phyloP scores from a whole-genome alignment of 352 stramenopile species.

The Phytophthora pisi region DNA sequence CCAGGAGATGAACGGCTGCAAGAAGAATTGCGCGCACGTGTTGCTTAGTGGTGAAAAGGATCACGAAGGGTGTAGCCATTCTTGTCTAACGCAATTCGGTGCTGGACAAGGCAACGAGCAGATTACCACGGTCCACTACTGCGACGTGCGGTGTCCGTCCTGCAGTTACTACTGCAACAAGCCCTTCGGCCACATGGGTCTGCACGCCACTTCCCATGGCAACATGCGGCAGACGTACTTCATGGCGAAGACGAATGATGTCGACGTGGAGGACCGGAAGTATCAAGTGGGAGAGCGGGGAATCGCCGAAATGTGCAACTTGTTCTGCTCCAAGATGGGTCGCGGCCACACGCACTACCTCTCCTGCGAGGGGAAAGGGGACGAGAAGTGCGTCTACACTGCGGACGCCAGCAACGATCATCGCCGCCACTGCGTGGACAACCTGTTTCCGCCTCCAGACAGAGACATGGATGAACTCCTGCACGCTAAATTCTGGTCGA shows the following conservation, averaged over 20 bases:
- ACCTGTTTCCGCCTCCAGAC: conserved; percentile 30
- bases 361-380: conserved; percentile 20
- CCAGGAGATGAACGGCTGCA: conserved; percentile 73
- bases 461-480: conserved; percentile 49
- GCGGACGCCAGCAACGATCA: conserved; percentile 19
- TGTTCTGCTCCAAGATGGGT: conserved; percentile 50
- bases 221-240: conserved; percentile 82
- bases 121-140: conserved; percentile 57
- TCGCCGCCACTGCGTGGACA: conserved; percentile 40
- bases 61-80: conserved; percentile 41
- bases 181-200: conserved; percentile 46
- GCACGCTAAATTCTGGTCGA: conserved; percentile 45
- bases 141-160: conserved; percentile 51
- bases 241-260: conserved; percentile 47
- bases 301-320: conserved; percentile 51
- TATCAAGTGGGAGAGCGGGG: conserved; percentile 43
- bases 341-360: conserved; percentile 45
- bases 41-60: conserved; percentile 38
- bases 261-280: conserved; percentile 51
- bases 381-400: conserved; percentile 34
- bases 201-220: conserved; percentile 63
- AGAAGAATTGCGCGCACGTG: conserved; percentile 53
- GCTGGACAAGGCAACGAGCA: conserved; percentile 5
- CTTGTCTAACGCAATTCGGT: too few relatives aligned
- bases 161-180: conserved; percentile 77